Conservation (phyloP, 2,329 filamentous ascomycete genomes). For the Escovopsis sp. region DNA sequence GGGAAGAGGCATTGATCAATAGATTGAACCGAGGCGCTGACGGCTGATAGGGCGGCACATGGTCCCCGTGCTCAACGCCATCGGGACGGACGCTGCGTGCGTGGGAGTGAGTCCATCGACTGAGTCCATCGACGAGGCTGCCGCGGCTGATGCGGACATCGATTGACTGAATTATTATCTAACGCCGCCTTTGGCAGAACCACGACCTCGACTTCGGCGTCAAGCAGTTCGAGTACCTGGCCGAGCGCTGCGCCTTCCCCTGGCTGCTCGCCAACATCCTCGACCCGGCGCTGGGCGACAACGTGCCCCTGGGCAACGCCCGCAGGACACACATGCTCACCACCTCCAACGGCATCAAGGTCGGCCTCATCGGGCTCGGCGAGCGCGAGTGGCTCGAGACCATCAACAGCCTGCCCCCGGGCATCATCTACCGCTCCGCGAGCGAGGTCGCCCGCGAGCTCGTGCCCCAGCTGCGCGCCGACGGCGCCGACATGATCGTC, state of each 20-base stretch:
- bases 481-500: constrained; percentile 72
- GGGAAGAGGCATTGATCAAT: not conserved
- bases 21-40: not conserved
- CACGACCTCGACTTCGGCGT: constrained; percentile 91
- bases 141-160: too few relatives aligned
- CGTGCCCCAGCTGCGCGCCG: constrained; percentile 53
- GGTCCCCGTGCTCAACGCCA: constrained; percentile 68
- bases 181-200: constrained; percentile 37
- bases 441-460: constrained; percentile 61
- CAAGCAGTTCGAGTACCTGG: constrained; percentile 59
- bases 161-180: too few relatives aligned
- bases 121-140: too few relatives aligned
- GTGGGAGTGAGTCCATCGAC: constrained; percentile 47
- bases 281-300: constrained; percentile 64
- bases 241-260: constrained; percentile 64
- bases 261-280: constrained; percentile 84
- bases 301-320: constrained; percentile 61
- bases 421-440: constrained; percentile 70
- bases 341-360: constrained; percentile 68
- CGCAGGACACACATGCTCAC: constrained; percentile 63
- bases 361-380: constrained; percentile 73
- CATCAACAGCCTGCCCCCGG: constrained; percentile 71
- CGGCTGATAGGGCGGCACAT: constrained; percentile 54
- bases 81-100: constrained; percentile 68
- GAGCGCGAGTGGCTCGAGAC: constrained; percentile 84